Base-by-base conservation (phyloP, 2,329 filamentous ascomycete species). In the Grosmannia penicillata region DNA sequence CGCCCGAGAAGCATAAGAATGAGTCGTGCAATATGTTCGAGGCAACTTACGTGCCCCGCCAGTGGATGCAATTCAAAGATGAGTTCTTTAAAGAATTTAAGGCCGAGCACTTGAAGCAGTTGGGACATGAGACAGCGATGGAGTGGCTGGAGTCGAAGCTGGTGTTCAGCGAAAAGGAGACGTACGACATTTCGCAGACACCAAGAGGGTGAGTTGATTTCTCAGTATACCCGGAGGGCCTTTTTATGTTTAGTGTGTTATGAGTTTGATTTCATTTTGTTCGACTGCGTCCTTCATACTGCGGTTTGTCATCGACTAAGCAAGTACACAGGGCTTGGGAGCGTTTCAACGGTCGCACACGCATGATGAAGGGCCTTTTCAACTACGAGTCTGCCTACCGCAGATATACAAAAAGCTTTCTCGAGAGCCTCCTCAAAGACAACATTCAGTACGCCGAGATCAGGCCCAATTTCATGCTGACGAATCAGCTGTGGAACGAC, bases 371-470 rank as follows among this genome's bases (percentile, higher is more conserved):
- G 50, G 78, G 78, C 0, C 60, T 83, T 0, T 68, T 82, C 48
- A 78, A 78, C 51, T 82, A 82, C 47, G 67, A 74, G 50, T 63
- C 60, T 4, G 74, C 75, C 4, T 82, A 75, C 49, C 59, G 61
- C 33, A 60, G 57, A 52, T 83, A 83, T 47, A 78, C 76, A 3
- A 57, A 61, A 9, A 52, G 59, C 4, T 73, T 72, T 17, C 69
- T 82, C 10, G 59, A 75, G 41, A 69, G 74, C 43, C 75, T 82
- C 52, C 66, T 74, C 18, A 49, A 60, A 6, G 76, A 82, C 49
- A 72, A 72, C 31, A 75, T 83, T 45, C 77, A 78, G 56, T 82
- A 82, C 48, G 77, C 76, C 22, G 78, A 83, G 55, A 70, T 82
- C 29, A 66, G 78, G 22, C 77, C 76, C 3, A 82, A 81, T 56